These are phyloP conservation scores for Epicoccum sorghinum DNA, from an alignment of 2,329 filamentous ascomycete genomes.

Conservation along the genomic window DNA sequence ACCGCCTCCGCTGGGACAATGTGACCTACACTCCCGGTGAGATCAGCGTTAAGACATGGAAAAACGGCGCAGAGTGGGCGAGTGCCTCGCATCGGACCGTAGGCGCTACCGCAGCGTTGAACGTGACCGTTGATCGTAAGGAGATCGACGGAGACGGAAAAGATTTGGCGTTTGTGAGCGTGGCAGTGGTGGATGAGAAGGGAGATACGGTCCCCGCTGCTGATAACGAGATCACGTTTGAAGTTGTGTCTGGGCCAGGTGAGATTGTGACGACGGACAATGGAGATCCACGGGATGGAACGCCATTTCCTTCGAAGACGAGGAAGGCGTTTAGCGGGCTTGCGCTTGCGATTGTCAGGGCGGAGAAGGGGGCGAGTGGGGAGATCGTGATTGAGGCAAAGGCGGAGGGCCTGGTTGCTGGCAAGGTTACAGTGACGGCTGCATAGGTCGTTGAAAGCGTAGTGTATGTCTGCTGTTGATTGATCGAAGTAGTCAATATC, in stretches of 20 bases:
- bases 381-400: slow-evolving; percentile 22
- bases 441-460: background rate
- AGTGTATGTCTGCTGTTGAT: background rate
- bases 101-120: slow-evolving; percentile 48
- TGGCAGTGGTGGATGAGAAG: slow-evolving; percentile 52
- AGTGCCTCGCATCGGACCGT: slow-evolving; percentile 50
- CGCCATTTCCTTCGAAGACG: slow-evolving; percentile 26
- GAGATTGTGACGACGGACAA: slow-evolving; percentile 60
- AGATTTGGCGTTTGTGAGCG: slow-evolving; percentile 56
- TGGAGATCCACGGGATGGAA: slow-evolving; percentile 48
- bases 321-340: slow-evolving; percentile 36
- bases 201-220: slow-evolving; percentile 55
- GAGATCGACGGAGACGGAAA: slow-evolving; percentile 50
- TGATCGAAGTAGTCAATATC: no score
- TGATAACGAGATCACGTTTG: slow-evolving; percentile 53
- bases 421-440: background rate
- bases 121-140: slow-evolving; percentile 50
- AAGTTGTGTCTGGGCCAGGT: slow-evolving; percentile 47
- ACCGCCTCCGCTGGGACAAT: slow-evolving; percentile 62
- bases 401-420: slow-evolving; percentile 2
- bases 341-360: slow-evolving; percentile 32
- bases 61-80: slow-evolving; percentile 56
- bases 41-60: slow-evolving; percentile 56
- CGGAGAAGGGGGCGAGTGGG: slow-evolving; percentile 12
- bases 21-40: slow-evolving; percentile 58